Evolutionary conservation across 2,329 filamentous ascomycete species (phyloP).

Genomic region (Biscogniauxia mediterranea): DNA sequence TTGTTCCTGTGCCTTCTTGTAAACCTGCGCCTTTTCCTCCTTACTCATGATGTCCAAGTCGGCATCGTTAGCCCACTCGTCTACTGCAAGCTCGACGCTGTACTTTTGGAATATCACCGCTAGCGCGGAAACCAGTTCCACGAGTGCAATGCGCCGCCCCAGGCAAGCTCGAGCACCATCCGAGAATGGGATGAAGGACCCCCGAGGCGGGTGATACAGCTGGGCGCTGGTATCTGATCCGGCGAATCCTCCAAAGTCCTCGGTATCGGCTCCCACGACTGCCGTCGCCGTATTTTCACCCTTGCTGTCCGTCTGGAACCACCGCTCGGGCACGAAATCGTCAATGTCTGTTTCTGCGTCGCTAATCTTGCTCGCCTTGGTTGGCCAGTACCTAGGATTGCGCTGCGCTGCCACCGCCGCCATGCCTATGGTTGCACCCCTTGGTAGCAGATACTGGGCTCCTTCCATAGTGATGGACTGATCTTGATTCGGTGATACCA

Average conservation of each 20-base stretch:
- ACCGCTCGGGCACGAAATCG: slow-evolving; percentile 70
- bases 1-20: slow-evolving; percentile 58
- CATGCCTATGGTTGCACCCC: slow-evolving; percentile 1
- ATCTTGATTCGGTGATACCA: slow-evolving; percentile 42
- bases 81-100: slow-evolving; percentile 69
- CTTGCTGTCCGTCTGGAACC: slow-evolving; percentile 50
- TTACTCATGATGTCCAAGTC: slow-evolving; percentile 51
- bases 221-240: slow-evolving; percentile 60
- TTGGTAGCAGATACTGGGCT: slow-evolving; percentile 11
- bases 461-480: slow-evolving; percentile 61
- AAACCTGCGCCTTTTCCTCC: slow-evolving; percentile 50
- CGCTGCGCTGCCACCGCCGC: slow-evolving; percentile 5
- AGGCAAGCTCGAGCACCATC: slow-evolving; percentile 58
- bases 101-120: slow-evolving; percentile 57
- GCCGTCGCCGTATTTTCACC: slow-evolving; percentile 3
- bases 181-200: slow-evolving; percentile 58
- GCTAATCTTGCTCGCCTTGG: slow-evolving; percentile 32
- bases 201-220: slow-evolving; percentile 59
- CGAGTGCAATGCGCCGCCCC: slow-evolving; percentile 57
- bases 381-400: slow-evolving; percentile 13
- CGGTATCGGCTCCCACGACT: slow-evolving; percentile 39
- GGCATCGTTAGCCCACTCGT: slow-evolving; percentile 53
- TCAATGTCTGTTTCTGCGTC: slow-evolving; percentile 55
- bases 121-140: slow-evolving; percentile 55
- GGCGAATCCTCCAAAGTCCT: slow-evolving; percentile 57